Evolutionary conservation across 192 early-diverging fungal genomes (phyloP), one percentile per base, ranked within the genome.

Genomic region (Rhizoclosmatium sp.): DNA sequence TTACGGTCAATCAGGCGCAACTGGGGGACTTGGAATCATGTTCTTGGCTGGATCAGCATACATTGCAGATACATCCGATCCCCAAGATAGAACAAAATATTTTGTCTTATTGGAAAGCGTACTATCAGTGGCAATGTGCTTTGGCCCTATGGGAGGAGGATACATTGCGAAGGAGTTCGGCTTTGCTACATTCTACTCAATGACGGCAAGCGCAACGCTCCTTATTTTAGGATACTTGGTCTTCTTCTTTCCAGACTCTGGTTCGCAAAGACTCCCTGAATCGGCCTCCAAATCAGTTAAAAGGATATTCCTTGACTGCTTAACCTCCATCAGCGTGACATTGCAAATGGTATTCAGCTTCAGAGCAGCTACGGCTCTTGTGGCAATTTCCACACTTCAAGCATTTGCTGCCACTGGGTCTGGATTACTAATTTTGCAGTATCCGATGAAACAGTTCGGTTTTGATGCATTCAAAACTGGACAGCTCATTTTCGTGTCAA

Each of bases 401-500:
- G 3, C 47, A 16, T 40, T 76, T 3, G 41, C 65, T 4, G 49
- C 12, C 4, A 40, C 61, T 23, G 45, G 46, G 2, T 3, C 19
- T 16, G 47, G 47, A 0, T 39, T 51, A 31, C 16, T 76, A n/a
- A 66, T 66, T 47, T 4, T 66, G 23, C 47, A 66, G 4, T 76
- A 76, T 64, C 75, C 75, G 48, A 46, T 47, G 9, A 46, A 42
- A 12, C 19, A 14, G n/a, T 76, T 76, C 47, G 75, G 75, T 5
- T 76, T 60, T 47, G 65, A 67, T 39, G 5, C 21, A 31, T 47
- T 67, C 5, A 44, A 76, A 10, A 47, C 51, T 5, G 75, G 75
- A 3, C 19, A 67, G n/a, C 64, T 76, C 45, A 16, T 44, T 14
- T 62, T 44, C 14, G 5, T 47, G 5, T 5, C 59, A 4, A 62